These are phyloP conservation scores for Myxozyma neotropica DNA, from an alignment of 805 yeast genomes.

Conservation along the genomic window DNA sequence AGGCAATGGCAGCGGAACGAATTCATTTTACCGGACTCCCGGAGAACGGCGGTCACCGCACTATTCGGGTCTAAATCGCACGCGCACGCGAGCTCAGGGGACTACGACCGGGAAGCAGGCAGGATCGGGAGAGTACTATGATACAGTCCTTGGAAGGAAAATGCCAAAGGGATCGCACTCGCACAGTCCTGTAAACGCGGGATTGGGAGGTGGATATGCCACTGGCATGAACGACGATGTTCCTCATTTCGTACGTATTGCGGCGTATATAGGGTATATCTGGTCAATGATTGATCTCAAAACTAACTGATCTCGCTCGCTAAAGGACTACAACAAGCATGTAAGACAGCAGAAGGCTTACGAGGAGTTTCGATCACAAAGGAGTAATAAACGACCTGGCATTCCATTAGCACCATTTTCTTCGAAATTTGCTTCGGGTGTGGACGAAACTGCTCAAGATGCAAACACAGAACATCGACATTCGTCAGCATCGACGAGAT, in stretches of 20 bases:
- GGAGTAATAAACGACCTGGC: constrained; percentile 1
- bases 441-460: background rate
- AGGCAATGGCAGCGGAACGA: background rate
- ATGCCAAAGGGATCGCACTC: constrained; percentile 22
- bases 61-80: constrained; percentile 28
- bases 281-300: background rate
- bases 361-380: constrained; percentile 17
- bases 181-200: constrained; percentile 15
- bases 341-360: constrained; percentile 25
- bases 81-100: constrained; percentile 18
- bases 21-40: constrained; percentile 22
- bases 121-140: constrained; percentile 6
- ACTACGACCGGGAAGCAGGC: background rate
- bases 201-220: constrained; percentile 32
- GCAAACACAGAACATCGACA: background rate
- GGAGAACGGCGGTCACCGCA: constrained; percentile 20
- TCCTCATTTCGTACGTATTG: constrained; percentile 27
- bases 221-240: constrained; percentile 32
- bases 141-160: constrained; percentile 6
- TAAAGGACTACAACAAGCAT: constrained; percentile 27
- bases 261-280: background rate
- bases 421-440: background rate
- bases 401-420: background rate
- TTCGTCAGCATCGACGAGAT: background rate
- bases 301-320: constrained; percentile 1